Evolutionary conservation across 345 rosid species (phyloP).

Genomic region (Boechera stricta): DNA sequence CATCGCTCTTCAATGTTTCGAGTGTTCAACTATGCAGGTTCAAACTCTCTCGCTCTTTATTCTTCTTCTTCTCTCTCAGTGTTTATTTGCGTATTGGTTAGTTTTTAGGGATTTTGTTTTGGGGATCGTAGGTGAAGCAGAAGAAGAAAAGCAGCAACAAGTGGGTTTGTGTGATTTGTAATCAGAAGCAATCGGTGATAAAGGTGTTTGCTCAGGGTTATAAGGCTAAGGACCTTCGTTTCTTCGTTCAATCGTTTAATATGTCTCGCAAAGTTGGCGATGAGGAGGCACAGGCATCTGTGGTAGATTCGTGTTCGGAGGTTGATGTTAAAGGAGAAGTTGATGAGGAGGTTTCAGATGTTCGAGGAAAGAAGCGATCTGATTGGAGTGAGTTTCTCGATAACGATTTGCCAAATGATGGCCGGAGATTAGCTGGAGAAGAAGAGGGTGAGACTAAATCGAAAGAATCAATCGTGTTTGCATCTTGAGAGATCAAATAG

Average conservation of each 20-base stretch:
- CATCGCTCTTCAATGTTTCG: constrained; percentile 79
- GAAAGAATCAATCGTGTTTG: not conserved
- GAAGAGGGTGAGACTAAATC: constrained; percentile 36
- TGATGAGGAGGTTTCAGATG: constrained; percentile 7
- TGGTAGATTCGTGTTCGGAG: not conserved
- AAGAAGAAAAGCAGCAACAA: constrained; percentile 75
- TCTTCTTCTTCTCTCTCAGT: not conserved
- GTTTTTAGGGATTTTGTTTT: constrained; percentile 7
- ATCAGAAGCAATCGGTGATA: constrained; percentile 76
- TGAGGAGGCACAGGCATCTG: constrained; percentile 29
- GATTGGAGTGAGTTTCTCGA: constrained; percentile 75
- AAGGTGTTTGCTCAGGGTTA: constrained; percentile 70
- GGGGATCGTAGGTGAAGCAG: constrained; percentile 74
- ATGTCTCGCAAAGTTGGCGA: constrained; percentile 62
- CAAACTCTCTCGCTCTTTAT: constrained; percentile 4
- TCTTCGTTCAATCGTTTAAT: constrained; percentile 75
- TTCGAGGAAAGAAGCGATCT: constrained; percentile 47
- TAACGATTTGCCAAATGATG: constrained; percentile 43
- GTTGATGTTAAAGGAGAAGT: constrained; percentile 8
- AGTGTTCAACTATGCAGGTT: constrained; percentile 93
- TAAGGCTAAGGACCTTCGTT: constrained; percentile 79
- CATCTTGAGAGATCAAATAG: constrained; percentile 28
- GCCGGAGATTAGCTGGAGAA: constrained; percentile 2
- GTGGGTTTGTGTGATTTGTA: constrained; percentile 86
- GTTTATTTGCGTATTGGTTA: not conserved